Evolutionary conservation across 108 stramenopile genomes (phyloP).

Genomic region (Cylindrotheca closterium): DNA sequence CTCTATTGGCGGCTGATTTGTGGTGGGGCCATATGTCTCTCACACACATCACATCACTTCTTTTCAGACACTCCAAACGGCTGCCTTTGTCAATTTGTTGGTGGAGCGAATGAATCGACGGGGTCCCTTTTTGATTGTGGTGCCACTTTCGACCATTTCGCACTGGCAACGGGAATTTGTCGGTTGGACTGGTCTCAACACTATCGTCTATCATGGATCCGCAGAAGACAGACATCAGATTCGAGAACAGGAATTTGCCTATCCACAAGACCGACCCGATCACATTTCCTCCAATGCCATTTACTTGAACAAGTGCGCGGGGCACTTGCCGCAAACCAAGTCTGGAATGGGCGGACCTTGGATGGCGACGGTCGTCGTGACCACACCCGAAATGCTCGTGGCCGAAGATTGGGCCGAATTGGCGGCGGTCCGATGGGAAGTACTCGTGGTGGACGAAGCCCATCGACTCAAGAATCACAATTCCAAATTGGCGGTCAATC

Average conservation of each 20-base stretch:
- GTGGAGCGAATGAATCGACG: constrained; percentile 41
- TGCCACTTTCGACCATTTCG: constrained; percentile 89
- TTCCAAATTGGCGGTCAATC: constrained; percentile 85
- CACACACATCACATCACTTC: not conserved
- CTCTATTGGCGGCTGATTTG: not conserved
- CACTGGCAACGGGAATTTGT: constrained; percentile 96
- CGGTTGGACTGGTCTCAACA: constrained; percentile 92
- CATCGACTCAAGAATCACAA: constrained; percentile 95
- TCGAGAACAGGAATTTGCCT: constrained; percentile 84
- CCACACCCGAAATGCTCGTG: constrained; percentile 88
- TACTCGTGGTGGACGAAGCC: constrained; percentile 96
- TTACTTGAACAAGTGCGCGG: constrained; percentile 57
- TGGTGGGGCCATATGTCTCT: not conserved
- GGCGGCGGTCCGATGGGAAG: constrained; percentile 77
- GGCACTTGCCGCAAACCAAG: constrained; percentile 19
- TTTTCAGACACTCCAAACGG: constrained; percentile 86
- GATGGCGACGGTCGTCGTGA: constrained; percentile 91
- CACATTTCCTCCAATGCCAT: constrained; percentile 52
- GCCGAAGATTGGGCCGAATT: constrained; percentile 83
- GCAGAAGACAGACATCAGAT: constrained; percentile 73
- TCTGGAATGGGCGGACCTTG: constrained; percentile 50
- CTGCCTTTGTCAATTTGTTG: constrained; percentile 69
- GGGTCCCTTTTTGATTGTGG: constrained; percentile 89
- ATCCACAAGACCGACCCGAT: constrained; percentile 54
- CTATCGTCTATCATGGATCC: constrained; percentile 93